Evolutionary conservation across 2,329 filamentous ascomycete species (phyloP), one percentile per base, ranked within the genome.

Genomic region (Colletotrichum sp.): DNA sequence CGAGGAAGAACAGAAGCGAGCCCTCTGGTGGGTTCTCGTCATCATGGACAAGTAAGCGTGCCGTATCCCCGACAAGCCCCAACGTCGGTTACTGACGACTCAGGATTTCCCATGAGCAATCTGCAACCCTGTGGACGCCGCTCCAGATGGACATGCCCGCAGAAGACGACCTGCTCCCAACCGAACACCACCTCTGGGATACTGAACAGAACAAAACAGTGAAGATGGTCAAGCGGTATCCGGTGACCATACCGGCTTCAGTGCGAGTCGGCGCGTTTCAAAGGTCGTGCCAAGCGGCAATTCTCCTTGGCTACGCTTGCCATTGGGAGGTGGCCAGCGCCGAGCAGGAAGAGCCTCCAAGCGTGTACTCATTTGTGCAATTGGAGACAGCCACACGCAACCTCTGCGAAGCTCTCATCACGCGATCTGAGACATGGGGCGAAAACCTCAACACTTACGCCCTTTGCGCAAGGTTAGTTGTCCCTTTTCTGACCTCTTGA

Each of bases 1-100:
- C 30, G 81, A 83, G 52, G 84, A 86, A 24, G 84, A 88, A 75
- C 85, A 87, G 77, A 82, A 81, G 8, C 82, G 85, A 62, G 83
- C 84, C 57, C 79, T 87, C 34, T 88, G 87, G 82, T 88, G 86
- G 86, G 84, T 83, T 3, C 80, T 88, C 57, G 85, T 88, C 74
- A 85, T 88, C 21, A 80, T 88, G 34, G 86, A 88, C 74, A 85
- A 87, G 85, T 86, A 78, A 81, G 15, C 39, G 12, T 13, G 26
- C 28, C 30, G 16, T 28, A 21, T 26, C 24, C n/a, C 28, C 49
- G 24, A 62, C 44, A 3, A 12, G 10, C 12, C n/a, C 8, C 13
- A 26, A 12, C 8, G 2, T 36, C 8, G n/a, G 18, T 65, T 36
- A 59, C 77, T 76, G 39, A 77, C 68, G 21, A 5, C n/a, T n/a